Base-by-base conservation (phyloP, 441 rosid genomes). In the Omphalea diandra region DNA sequence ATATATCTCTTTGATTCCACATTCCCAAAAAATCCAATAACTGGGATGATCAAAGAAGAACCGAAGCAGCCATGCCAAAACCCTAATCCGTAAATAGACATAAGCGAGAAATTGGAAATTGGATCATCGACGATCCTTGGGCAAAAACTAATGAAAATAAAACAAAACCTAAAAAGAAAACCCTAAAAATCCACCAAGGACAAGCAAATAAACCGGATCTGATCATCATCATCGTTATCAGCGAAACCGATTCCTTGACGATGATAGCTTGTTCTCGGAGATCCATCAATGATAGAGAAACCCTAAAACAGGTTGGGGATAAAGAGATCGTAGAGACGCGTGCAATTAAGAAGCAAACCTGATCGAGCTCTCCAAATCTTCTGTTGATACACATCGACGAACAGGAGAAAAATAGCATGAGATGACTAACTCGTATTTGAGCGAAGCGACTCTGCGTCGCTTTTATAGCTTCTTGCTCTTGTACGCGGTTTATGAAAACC, bases 261-360 rank as follows among this genome's bases (percentile, higher is more conserved):
- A 69, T 35, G 15, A 33, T 22, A 40, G 44, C 41, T 36, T 46
- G 20, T 47, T 63, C 59, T n/a, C n/a, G n/a, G 24, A 14, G 14
- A 36, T 20, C 69, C 64, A 74, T 44, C 10, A 31, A 55, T 44
- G 29, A 54, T 3, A 3, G n/a, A n/a, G 0, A 54, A 67, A 53
- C 62, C 52, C 52, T 50, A 50, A 35, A 46, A 63, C n/a, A n/a
- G 29, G 0, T 20, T n/a, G 29, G 61, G 40, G 41, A 58, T 15
- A 46, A 67, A 54, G 9, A 52, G 20, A 35, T 54, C 17, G 35
- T 24, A 53, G 61, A 52, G 35, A n/a, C 47, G 32, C 61, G 52
- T n/a, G 36, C 36, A 18, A 12, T 36, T 2, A 38, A 67, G 62
- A 67, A 53, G 36, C 70, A 67, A 53, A 67, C 70, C 62, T 67